Evolutionary conservation across 2,329 filamentous ascomycete species (phyloP).

Genomic region (Aspergillus sp.): DNA sequence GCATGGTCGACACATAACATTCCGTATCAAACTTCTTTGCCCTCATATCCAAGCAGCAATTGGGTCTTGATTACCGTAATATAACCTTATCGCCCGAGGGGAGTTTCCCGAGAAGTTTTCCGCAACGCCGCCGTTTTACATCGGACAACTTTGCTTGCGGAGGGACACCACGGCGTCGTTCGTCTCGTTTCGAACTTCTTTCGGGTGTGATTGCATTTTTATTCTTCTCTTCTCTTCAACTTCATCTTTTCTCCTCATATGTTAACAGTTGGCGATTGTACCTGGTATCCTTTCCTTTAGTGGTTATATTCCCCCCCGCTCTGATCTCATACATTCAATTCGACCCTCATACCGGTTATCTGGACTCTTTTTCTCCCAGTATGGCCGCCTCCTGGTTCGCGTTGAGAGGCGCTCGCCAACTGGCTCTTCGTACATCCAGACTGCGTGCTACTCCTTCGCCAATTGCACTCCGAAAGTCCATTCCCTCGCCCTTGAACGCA

Average conservation of each 20-base stretch:
- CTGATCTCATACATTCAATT: too few species aligned
- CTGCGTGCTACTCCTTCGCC: constrained; percentile 17
- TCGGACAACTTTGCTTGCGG: not conserved
- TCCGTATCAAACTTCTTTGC: too few species aligned
- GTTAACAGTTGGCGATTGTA: not conserved
- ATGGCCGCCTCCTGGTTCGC: constrained; percentile 30
- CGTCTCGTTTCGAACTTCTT: not conserved
- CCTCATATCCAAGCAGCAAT: not conserved
- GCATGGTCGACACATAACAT: too few species aligned
- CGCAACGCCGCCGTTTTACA: not conserved
- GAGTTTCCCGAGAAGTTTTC: not conserved
- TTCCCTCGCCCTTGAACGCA: constrained; percentile 23
- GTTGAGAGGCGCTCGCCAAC: constrained; percentile 29
- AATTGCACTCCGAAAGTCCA: constrained; percentile 15
- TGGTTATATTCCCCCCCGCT: too few species aligned
- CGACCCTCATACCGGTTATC: too few species aligned
- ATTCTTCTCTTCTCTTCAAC: constrained; percentile 1
- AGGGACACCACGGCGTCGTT: not conserved
- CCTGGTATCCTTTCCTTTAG: not conserved
- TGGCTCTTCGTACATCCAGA: constrained; percentile 23
- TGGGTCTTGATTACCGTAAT: not conserved
- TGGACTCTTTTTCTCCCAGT: not conserved
- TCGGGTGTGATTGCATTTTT: constrained; percentile 1
- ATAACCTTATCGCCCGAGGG: not conserved
- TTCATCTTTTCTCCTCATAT: constrained; percentile 1